Evolutionary conservation across 2,329 filamentous ascomycete genomes (phyloP).

Genomic region (Pseudogymnoascus sp.): DNA sequence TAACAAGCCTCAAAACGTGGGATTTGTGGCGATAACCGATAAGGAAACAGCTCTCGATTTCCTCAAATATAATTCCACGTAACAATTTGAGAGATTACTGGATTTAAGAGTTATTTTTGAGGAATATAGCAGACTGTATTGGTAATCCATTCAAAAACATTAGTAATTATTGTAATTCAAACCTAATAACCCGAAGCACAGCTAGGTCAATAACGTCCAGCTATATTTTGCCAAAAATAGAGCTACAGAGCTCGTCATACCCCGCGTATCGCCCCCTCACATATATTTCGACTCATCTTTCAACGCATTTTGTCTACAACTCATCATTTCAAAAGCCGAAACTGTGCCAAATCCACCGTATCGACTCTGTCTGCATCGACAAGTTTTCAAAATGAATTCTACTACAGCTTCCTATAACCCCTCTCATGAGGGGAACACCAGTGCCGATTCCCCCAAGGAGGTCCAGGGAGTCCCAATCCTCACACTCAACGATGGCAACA

Average conservation of each 20-base stretch:
- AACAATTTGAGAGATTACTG: not conserved
- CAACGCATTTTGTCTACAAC: not conserved
- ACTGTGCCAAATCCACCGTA: not conserved
- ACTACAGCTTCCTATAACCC: constrained; percentile 30
- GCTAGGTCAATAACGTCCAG: not conserved
- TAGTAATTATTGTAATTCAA: not conserved
- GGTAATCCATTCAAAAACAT: not conserved
- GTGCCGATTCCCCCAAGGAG: constrained; percentile 70
- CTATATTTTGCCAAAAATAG: not conserved
- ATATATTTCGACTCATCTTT: not conserved
- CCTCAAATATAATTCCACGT: not conserved
- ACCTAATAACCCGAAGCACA: not conserved
- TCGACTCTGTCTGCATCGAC: not conserved
- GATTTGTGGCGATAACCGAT: not conserved
- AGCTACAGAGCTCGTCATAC: not conserved
- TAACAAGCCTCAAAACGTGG: not conserved
- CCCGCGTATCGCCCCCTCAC: constrained; percentile 3
- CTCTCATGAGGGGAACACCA: constrained; percentile 33
- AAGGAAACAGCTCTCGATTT: constrained; percentile 1
- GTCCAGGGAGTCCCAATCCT: constrained; percentile 43
- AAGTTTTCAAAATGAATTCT: constrained; percentile 34
- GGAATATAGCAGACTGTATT: not conserved
- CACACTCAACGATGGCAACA: constrained; percentile 65
- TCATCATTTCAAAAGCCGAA: not conserved
- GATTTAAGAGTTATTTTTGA: not conserved